Evolutionary conservation across 352 stramenopile genomes (phyloP).

Genomic region (Phytophthora tubulina): DNA sequence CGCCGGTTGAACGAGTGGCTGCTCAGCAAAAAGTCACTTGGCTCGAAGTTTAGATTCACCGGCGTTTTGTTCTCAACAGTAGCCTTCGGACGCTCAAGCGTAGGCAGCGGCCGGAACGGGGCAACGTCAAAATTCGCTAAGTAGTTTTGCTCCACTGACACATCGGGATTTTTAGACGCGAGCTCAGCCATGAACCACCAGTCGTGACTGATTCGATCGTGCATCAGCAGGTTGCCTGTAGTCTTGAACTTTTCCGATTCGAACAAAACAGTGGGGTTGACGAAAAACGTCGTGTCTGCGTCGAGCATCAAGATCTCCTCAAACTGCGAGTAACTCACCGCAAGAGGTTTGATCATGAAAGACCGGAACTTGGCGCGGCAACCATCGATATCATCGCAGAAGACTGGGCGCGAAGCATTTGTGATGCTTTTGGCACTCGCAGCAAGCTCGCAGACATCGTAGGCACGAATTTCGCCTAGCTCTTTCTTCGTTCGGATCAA

Average conservation of each 20-base stretch:
- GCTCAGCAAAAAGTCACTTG: constrained; percentile 41
- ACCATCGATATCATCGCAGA: constrained; percentile 48
- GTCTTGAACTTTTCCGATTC: constrained; percentile 52
- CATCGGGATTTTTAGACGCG: constrained; percentile 14
- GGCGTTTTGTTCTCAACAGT: constrained; percentile 32
- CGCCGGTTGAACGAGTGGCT: constrained; percentile 50
- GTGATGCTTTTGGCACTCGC: constrained; percentile 36
- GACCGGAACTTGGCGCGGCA: constrained; percentile 57
- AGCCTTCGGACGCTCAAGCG: constrained; percentile 30
- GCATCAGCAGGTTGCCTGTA: constrained; percentile 68
- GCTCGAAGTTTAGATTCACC: constrained; percentile 38
- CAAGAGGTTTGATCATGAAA: constrained; percentile 68
- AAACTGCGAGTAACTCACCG: constrained; percentile 65
- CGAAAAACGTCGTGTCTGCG: constrained; percentile 67
- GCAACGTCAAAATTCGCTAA: constrained; percentile 42
- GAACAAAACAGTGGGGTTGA: constrained; percentile 61
- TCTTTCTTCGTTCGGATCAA: constrained; percentile 43
- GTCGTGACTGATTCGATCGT: constrained; percentile 59
- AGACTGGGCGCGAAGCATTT: constrained; percentile 45
- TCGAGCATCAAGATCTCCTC: constrained; percentile 73
- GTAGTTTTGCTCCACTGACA: constrained; percentile 41
- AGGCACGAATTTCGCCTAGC: constrained; percentile 38
- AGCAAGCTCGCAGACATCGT: constrained; percentile 48
- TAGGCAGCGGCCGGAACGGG: constrained; percentile 33
- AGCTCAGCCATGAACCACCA: constrained; percentile 43